A percentile compares a stretch with the other conserved stretches of the same genome.
phyloP scores from a whole-genome alignment of 192 early-diverging fungal species.

The Coemansia sp. region DNA sequence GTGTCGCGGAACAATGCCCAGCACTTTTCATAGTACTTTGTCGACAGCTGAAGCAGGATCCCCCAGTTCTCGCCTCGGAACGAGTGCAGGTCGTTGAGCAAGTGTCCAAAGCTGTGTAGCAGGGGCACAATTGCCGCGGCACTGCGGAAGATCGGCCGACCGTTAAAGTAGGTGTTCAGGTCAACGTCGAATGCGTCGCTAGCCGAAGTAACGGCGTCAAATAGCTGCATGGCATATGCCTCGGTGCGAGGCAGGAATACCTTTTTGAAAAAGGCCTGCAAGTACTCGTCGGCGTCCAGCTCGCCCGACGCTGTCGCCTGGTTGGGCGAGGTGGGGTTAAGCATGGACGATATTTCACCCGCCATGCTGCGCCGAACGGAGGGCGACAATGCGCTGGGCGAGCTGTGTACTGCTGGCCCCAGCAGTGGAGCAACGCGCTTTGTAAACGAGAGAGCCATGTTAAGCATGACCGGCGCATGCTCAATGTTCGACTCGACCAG shows the following conservation, averaged over 20 bases:
- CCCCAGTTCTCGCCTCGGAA: conserved; percentile 50
- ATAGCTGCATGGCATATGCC: conserved; percentile 70
- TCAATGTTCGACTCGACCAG: conserved; percentile 50
- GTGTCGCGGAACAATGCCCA: conserved; percentile 50
- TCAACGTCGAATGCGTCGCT: conserved; percentile 47
- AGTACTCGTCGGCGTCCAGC: conserved; percentile 57
- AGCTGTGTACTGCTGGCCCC: conserved; percentile 1
- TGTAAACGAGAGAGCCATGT: conserved; percentile 48
- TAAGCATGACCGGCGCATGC: conserved; percentile 51
- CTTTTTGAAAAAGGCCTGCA: conserved; percentile 57
- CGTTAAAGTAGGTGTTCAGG: conserved; percentile 35
- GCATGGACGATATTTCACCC: conserved; percentile 20
- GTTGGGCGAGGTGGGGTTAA: conserved; percentile 6
- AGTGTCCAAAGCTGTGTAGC: conserved; percentile 36
- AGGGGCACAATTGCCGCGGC: conserved; percentile 45
- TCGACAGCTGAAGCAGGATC: conserved; percentile 44
- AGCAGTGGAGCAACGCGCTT: conserved; percentile 34
- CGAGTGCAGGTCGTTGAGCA: conserved; percentile 40
- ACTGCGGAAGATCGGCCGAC: conserved; percentile 50
- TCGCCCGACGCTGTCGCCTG: conserved; percentile 19
- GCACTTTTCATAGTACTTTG: conserved; percentile 45
- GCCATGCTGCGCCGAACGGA: conserved; percentile 45
- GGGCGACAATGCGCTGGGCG: conserved; percentile 35
- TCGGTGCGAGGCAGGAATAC: conserved; percentile 83
- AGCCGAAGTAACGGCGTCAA: conserved; percentile 29